phyloP scores from a whole-genome alignment of 2,329 filamentous ascomycete species.

The Epichloe hybrida region DNA sequence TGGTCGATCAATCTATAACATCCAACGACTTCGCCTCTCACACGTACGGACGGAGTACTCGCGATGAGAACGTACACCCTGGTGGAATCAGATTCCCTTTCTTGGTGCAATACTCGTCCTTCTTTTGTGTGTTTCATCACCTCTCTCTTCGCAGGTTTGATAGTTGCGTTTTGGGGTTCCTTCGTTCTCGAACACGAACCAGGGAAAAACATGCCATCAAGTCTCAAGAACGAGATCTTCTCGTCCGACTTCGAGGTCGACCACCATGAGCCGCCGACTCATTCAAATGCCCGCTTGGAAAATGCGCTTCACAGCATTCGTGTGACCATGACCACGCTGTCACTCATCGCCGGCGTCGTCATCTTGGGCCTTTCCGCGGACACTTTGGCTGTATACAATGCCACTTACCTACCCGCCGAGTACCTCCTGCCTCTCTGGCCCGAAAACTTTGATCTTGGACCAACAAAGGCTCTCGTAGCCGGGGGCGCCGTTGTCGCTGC shows the following conservation, averaged over 20 bases:
- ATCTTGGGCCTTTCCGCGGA: conserved; percentile 42
- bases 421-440: conserved; percentile 46
- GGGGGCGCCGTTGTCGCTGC: conserved; percentile 36
- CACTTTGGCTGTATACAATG: conserved; percentile 40
- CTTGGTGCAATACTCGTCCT: background rate
- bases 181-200: background rate
- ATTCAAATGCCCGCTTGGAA: conserved; percentile 25
- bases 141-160: no score
- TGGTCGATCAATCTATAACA: conserved; percentile 1
- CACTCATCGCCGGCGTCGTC: conserved; percentile 36
- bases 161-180: no score
- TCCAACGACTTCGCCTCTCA: background rate
- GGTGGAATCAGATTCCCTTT: background rate
- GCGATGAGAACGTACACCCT: background rate
- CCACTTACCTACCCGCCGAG: conserved; percentile 33
- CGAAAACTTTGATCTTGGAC: conserved; percentile 39
- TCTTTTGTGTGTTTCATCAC: background rate
- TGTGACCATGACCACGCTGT: conserved; percentile 34
- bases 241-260: conserved; percentile 37
- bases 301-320: conserved; percentile 30
- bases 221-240: conserved; percentile 26
- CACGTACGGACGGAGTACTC: no score
- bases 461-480: conserved; percentile 40
- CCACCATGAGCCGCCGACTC: conserved; percentile 20
- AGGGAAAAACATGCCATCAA: conserved; percentile 12